Conservation (phyloP, 192 early-diverging fungal genomes). For the Ambispora gerdemannii region DNA sequence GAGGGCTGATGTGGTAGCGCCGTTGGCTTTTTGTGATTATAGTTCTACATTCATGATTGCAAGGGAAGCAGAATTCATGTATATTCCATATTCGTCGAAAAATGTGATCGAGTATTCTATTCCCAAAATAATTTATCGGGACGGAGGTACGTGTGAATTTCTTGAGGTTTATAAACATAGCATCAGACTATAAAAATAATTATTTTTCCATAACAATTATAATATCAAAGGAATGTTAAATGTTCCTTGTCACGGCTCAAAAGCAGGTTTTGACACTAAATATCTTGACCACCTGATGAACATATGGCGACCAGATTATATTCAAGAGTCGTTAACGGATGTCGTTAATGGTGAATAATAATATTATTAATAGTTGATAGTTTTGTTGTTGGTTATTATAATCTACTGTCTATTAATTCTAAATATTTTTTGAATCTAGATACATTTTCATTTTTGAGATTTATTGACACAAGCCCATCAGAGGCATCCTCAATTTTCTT, state of each 20-base stretch:
- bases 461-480: constrained; percentile 46
- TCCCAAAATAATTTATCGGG: constrained; percentile 66
- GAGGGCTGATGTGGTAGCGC: constrained; percentile 76
- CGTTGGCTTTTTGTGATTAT: constrained; percentile 60
- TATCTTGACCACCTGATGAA: constrained; percentile 50
- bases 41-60: constrained; percentile 57
- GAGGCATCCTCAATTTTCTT: constrained; percentile 46
- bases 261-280: constrained; percentile 43
- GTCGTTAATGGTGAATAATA: constrained; percentile 33
- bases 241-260: constrained; percentile 39
- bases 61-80: constrained; percentile 57
- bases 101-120: constrained; percentile 62
- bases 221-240: constrained; percentile 39
- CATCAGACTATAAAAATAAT: constrained; percentile 23
- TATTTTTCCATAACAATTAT: constrained; percentile 33
- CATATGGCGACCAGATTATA: constrained; percentile 57
- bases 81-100: constrained; percentile 59
- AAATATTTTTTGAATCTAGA: constrained; percentile 24
- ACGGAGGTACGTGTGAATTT: constrained; percentile 43
- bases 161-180: too few species aligned
- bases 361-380: background rate
- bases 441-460: constrained; percentile 57
- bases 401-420: background rate
- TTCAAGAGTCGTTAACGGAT: constrained; percentile 46
- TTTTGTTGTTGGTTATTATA: background rate